Base-by-base conservation (phyloP, 1,139 yeast species). In the Debaryomycetaceae sp. region DNA sequence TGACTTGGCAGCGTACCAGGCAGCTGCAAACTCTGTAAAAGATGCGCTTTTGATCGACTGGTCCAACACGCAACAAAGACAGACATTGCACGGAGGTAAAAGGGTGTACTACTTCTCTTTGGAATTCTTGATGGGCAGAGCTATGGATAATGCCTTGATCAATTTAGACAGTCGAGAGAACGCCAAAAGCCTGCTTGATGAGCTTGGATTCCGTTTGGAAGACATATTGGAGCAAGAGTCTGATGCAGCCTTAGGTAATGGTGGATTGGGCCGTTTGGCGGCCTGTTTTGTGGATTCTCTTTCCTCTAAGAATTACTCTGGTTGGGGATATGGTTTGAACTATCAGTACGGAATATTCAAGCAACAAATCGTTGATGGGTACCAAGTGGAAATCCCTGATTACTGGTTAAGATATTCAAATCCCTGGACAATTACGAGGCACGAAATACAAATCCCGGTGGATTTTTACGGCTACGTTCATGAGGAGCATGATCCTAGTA, bases 301-400 rank as follows among this genome's bases (percentile, higher is more conserved):
- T 60, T 82, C 95, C 34, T 83, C 96, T 6, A 85, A 87, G 55
- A 84, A 88, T 63, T 88, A 87, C 64, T 90, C 95, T 31, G 96
- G 96, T 43, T 90, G 97, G 97, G 98, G 97, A 50, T 91, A 91
- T 64, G 97, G 97, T 48, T 74, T 90, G 55, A 84, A 95, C 62
- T 90, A 90, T 68, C 91, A 89, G 66, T 90, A 90, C 62, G 97
- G 97, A 65, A 91, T 91, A 56, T 91, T 91, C 68, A 81, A 89
- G 56, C 98, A 91, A 68, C 83, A 84, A 63, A 89, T 91, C 60
- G 78, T 89, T 53, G 89, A 91, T 59, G 97, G 97, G 13, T 87
- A 87, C 66, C 97, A 91, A 68, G 95, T 90, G 39, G 97, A 91
- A 66, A 77, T 87, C 39, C 97, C 97, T 4, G 97, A 91, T 64